Base-by-base conservation (phyloP, 2,329 filamentous ascomycete genomes). In the Knoxdaviesia proteae region DNA sequence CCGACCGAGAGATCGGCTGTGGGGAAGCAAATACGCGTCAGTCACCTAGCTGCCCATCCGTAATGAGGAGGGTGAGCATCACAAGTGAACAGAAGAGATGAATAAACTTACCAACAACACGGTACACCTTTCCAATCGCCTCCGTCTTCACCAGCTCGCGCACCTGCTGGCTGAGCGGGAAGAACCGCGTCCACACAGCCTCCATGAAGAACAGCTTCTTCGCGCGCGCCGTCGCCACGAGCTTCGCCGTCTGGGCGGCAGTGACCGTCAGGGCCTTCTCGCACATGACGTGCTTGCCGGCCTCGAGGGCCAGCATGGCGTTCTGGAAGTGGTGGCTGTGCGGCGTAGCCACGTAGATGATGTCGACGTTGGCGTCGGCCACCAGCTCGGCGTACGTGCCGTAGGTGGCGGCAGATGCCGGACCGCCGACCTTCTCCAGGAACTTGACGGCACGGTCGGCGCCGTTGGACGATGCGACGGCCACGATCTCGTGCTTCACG, bases 301-400 rank as follows among this genome's bases (percentile, higher is more conserved):
- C 81, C 49, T 83, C 71, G 36, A 94, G 67, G 38, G 77, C 80
- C n/a, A 92, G 70, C 73, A 86, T 83, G 48, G 75, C 72, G 61
- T 94, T 88, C 58, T 92, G 84, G 64, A 87, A 93, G 64, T 94
- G 86, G 58, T 93, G 86, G 52, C 81, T 87, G 63, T 93, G 86
- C 10, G 86, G 86, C 4, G 86, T 93, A 30, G 84, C 84, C 44
- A 94, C 74, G 59, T 93, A 94, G 61, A 94, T 62, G 51, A 92
- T 82, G 58, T 93, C 82, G 49, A 93, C 71, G 52, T 83, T 71
- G 6, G 78, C 64, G 56, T 93, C 83, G 41, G 71, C 69, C 31
- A 88, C 84, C 32, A 94, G 71, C 56, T 86, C 81, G 47, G 77
- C 69, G 60, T 94, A 94, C 7, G 78, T 83, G 46, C 80, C 82